Conservation (phyloP, 2,329 filamentous ascomycete genomes). For the Xylaria sp. region DNA sequence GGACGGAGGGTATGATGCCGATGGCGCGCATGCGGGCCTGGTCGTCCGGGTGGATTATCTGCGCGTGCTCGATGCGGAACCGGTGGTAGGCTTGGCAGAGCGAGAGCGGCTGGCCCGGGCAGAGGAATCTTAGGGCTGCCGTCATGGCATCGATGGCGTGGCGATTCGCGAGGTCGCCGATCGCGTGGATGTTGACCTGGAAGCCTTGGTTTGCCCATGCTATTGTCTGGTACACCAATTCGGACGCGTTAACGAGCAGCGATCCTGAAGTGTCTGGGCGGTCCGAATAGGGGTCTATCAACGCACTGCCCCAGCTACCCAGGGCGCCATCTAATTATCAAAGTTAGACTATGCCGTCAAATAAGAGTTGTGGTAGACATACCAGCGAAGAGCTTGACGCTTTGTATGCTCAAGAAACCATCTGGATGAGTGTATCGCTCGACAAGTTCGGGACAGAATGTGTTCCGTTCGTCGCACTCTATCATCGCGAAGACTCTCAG, state of each 20-base stretch:
- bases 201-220: conserved; percentile 64
- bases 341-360: conserved; percentile 23
- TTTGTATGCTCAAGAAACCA: conserved; percentile 58
- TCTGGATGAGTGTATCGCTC: conserved; percentile 47
- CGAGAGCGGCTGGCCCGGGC: conserved; percentile 46
- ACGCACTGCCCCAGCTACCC: conserved; percentile 71
- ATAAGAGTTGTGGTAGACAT: conserved; percentile 20
- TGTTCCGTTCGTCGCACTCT: conserved; percentile 66
- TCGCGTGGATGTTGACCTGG: conserved; percentile 74
- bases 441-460: conserved; percentile 60
- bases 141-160: conserved; percentile 66
- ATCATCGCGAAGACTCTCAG: conserved; percentile 70
- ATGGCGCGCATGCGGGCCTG: conserved; percentile 60
- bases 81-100: conserved; percentile 58
- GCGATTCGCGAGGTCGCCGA: conserved; percentile 70
- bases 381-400: conserved; percentile 73
- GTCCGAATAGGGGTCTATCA: conserved; percentile 72
- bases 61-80: conserved; percentile 71
- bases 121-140: conserved; percentile 56
- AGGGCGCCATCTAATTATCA: conserved; percentile 62
- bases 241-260: conserved; percentile 66
- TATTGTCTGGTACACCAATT: conserved; percentile 55
- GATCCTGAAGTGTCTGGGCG: conserved; percentile 63
- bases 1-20: conserved; percentile 68
- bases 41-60: conserved; percentile 69